Percentiles rank a stretch among this genome's conserved stretches.
phyloP scores from a whole-genome alignment of 1,139 yeast genomes.

The Lodderomyces orthopsilosis region DNA sequence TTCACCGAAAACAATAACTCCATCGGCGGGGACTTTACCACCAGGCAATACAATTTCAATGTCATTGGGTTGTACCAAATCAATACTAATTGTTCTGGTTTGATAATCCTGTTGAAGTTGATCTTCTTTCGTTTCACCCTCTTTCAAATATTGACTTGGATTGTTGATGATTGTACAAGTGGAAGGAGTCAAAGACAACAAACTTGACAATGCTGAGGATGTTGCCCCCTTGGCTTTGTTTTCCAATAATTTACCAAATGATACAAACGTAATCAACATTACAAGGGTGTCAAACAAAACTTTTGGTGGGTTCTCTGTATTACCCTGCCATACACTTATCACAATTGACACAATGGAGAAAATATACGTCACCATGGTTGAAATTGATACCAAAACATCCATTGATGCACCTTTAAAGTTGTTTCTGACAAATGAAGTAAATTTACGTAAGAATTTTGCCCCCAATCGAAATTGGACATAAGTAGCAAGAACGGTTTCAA shows the following conservation, averaged over 20 bases:
- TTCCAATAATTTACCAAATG: constrained; percentile 88
- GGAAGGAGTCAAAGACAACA: constrained; percentile 79
- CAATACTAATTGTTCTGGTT: constrained; percentile 55
- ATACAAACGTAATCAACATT: constrained; percentile 79
- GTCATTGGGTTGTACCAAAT: constrained; percentile 74
- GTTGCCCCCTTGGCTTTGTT: constrained; percentile 93
- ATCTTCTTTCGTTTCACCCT: background rate
- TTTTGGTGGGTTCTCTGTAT: constrained; percentile 51
- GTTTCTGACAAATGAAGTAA: constrained; percentile 63
- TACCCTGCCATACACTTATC: constrained; percentile 39
- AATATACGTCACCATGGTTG: constrained; percentile 74
- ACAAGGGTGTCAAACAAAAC: constrained; percentile 84
- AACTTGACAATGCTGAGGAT: constrained; percentile 77
- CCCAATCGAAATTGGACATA: constrained; percentile 74
- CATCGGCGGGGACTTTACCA: constrained; percentile 89
- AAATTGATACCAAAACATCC: constrained; percentile 87
- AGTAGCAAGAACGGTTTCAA: constrained; percentile 61
- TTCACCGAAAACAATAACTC: constrained; percentile 68
- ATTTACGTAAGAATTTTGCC: constrained; percentile 58
- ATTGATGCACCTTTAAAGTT: constrained; percentile 72
- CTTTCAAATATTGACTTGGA: constrained; percentile 23
- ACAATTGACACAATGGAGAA: constrained; percentile 67
- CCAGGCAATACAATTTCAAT: constrained; percentile 82
- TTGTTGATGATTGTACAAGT: constrained; percentile 63
- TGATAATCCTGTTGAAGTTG: constrained; percentile 17